Evolutionary conservation across 2,329 filamentous ascomycete species (phyloP).

Genomic region (Dryadomyces quercus-mongolicae): DNA sequence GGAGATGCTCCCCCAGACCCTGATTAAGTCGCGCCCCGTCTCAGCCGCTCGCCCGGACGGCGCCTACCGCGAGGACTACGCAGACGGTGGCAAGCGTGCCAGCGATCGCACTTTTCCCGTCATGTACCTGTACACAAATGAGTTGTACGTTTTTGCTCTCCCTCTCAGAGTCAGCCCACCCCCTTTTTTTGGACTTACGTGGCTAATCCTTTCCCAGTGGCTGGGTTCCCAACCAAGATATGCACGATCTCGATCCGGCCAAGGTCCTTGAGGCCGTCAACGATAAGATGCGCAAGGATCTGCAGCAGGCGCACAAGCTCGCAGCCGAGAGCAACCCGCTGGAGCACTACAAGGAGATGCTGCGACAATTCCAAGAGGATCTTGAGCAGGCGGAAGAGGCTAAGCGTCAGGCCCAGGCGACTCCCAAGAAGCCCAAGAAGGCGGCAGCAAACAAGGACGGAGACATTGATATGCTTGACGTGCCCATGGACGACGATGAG

Average conservation of each 20-base stretch:
- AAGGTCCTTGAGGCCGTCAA: constrained; percentile 57
- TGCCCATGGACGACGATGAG: constrained; percentile 38
- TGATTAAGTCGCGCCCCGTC: constrained; percentile 70
- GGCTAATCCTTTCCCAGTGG: constrained; percentile 41
- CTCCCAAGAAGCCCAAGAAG: constrained; percentile 32
- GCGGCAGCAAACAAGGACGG: constrained; percentile 35
- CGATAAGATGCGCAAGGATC: constrained; percentile 68
- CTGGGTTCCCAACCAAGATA: constrained; percentile 78
- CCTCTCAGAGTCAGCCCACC: background rate
- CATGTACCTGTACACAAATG: constrained; percentile 91
- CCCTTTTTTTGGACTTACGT: constrained; percentile 1
- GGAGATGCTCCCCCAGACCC: constrained; percentile 72
- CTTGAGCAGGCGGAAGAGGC: constrained; percentile 27
- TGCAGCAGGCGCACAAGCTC: constrained; percentile 68
- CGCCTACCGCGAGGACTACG: constrained; percentile 75
- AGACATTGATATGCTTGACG: constrained; percentile 47
- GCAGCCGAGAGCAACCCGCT: constrained; percentile 69
- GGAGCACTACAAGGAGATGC: constrained; percentile 70
- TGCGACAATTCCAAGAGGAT: constrained; percentile 58
- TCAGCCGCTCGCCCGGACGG: constrained; percentile 74
- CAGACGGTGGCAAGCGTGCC: constrained; percentile 75
- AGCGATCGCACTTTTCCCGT: constrained; percentile 82
- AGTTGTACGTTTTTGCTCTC: constrained; percentile 61
- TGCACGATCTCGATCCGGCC: constrained; percentile 64
- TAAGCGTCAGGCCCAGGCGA: constrained; percentile 3